Percentiles rank a stretch among this genome's conserved stretches.
Conservation (phyloP, 2,329 filamentous ascomycete genomes). For the Aureobasidium sp. region DNA sequence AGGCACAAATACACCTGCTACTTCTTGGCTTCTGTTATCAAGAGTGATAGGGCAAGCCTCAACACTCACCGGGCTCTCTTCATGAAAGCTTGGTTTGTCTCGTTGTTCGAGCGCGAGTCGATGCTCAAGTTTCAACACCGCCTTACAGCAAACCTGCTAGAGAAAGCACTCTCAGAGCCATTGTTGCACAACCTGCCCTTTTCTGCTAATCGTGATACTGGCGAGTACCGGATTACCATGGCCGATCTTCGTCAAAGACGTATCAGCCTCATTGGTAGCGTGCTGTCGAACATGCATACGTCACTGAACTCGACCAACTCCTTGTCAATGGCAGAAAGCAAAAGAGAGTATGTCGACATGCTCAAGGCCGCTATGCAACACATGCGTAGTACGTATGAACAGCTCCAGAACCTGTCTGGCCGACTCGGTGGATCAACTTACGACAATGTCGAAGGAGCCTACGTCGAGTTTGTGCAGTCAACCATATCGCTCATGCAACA, state of each 20-base stretch:
- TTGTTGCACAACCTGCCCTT: slow-evolving; percentile 68
- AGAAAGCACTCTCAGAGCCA: slow-evolving; percentile 47
- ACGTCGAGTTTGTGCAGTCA: slow-evolving; percentile 68
- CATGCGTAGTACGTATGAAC: slow-evolving; percentile 68
- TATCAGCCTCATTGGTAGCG: slow-evolving; percentile 58
- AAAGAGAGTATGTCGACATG: slow-evolving; percentile 55
- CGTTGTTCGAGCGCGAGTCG: slow-evolving; percentile 65
- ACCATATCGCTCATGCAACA: slow-evolving; percentile 68
- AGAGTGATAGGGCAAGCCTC: slow-evolving; percentile 44
- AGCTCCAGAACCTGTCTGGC: slow-evolving; percentile 43
- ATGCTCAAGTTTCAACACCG: slow-evolving; percentile 68
- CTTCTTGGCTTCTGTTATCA: slow-evolving; percentile 46
- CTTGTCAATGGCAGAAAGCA: slow-evolving; percentile 39
- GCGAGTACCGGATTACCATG: slow-evolving; percentile 53
- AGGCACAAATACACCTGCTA: slow-evolving; percentile 50
- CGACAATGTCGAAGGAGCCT: slow-evolving; percentile 51
- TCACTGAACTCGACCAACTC: slow-evolving; percentile 42
- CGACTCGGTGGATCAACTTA: slow-evolving; percentile 24
- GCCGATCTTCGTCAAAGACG: slow-evolving; percentile 61
- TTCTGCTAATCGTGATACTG: slow-evolving; percentile 39
- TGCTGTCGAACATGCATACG: slow-evolving; percentile 67
- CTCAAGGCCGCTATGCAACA: slow-evolving; percentile 63
- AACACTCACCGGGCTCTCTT: slow-evolving; percentile 53
- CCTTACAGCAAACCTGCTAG: slow-evolving; percentile 61
- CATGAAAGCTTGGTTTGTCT: slow-evolving; percentile 59